Percentiles rank a stretch among this genome's conserved stretches.
Conservation (phyloP, 2,329 filamentous ascomycete genomes). For the Rhexocercosporidium sp. region DNA sequence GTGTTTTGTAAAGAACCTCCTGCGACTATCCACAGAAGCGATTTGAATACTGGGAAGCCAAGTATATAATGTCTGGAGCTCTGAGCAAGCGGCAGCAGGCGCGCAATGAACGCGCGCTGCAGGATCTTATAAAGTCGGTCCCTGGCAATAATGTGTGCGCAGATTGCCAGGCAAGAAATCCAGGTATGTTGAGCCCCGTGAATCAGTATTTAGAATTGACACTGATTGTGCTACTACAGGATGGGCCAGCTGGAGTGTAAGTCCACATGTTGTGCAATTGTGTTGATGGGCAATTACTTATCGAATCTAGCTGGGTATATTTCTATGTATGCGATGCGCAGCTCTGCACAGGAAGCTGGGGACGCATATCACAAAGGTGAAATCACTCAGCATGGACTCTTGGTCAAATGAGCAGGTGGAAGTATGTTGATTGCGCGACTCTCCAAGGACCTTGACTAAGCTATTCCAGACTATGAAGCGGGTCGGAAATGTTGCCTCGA, state of each 20-base stretch:
- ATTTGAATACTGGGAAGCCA: neutral
- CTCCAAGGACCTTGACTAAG: slow-evolving; percentile 23
- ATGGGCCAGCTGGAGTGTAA: slow-evolving; percentile 46
- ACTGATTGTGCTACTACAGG: slow-evolving; percentile 33
- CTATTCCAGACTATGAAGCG: slow-evolving; percentile 83
- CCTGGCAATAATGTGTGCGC: slow-evolving; percentile 93
- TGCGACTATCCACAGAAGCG: neutral
- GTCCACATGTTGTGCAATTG: slow-evolving; percentile 14
- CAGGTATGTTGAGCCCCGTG: slow-evolving; percentile 63
- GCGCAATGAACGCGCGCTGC: slow-evolving; percentile 90
- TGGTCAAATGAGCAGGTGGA: slow-evolving; percentile 97
- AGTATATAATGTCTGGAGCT: slow-evolving; percentile 67
- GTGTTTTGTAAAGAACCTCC: neutral
- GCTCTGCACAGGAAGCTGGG: slow-evolving; percentile 94
- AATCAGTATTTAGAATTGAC: neutral
- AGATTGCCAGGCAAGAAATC: slow-evolving; percentile 89
- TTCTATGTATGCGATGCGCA: slow-evolving; percentile 97
- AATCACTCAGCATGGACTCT: slow-evolving; percentile 97
- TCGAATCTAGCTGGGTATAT: slow-evolving; percentile 81
- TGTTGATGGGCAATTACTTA: slow-evolving; percentile 28
- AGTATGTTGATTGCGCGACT: slow-evolving; percentile 58
- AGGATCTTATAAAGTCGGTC: slow-evolving; percentile 84
- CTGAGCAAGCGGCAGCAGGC: slow-evolving; percentile 97
- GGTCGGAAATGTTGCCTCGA: slow-evolving; percentile 84
- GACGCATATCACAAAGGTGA: slow-evolving; percentile 98